Percentiles rank a stretch among this genome's conserved stretches.
Conservation (phyloP, 2,329 filamentous ascomycete genomes). For the Coccinonectria pachysandricola region DNA sequence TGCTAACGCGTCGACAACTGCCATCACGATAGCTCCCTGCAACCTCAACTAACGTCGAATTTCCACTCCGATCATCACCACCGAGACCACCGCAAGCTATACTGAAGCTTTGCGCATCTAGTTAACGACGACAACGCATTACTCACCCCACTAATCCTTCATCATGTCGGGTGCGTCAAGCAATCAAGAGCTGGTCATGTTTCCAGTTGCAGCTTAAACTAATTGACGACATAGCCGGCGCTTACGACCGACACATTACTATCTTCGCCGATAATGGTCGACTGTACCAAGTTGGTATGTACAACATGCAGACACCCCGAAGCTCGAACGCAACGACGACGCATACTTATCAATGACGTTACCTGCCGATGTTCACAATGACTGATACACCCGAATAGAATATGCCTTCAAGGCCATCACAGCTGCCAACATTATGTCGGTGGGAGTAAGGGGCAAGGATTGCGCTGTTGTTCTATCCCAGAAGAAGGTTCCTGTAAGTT, state of each 20-base stretch:
- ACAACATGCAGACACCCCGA: constrained; percentile 3
- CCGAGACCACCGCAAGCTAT: constrained; percentile 4
- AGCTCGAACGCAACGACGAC: constrained; percentile 5
- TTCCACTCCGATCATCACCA: constrained; percentile 4
- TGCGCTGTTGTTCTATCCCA: constrained; percentile 96
- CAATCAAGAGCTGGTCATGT: constrained; percentile 9
- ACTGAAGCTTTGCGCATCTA: constrained; percentile 7
- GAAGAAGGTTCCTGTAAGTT: constrained; percentile 95
- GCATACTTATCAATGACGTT: constrained; percentile 8
- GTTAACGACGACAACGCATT: constrained; percentile 3
- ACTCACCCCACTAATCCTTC: constrained; percentile 21
- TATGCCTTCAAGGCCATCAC: constrained; percentile 99
- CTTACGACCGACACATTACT: constrained; percentile 97
- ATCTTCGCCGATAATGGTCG: constrained; percentile 99
- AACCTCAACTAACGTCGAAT: constrained; percentile 10
- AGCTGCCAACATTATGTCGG: constrained; percentile 95
- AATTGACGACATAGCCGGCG: constrained; percentile 53
- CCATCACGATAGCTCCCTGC: constrained; percentile 16
- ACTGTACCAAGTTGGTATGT: constrained; percentile 97
- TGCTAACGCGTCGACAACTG: constrained; percentile 33
- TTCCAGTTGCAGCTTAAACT: constrained; percentile 4
- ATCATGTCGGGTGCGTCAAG: constrained; percentile 42
- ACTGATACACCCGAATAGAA: constrained; percentile 47
- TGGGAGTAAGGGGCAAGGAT: constrained; percentile 91
- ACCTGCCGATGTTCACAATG: constrained; percentile 2